Base-by-base conservation (phyloP, 192 early-diverging fungal species). In the Gaertneriomyces sp. region DNA sequence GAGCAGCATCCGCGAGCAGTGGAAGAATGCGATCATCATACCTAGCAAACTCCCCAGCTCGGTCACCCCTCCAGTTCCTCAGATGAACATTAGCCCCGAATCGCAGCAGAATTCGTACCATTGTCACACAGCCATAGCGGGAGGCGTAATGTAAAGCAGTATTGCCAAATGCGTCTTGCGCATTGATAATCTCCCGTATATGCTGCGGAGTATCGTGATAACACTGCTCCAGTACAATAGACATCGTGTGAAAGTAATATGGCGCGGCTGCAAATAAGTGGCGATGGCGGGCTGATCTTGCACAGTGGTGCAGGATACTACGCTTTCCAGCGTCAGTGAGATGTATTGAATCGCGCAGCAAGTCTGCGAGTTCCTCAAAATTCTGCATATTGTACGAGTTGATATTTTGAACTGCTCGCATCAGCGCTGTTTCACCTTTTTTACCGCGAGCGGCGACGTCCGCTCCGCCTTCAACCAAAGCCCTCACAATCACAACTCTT, bases 261-360 rank as follows among this genome's bases (percentile, higher is more conserved):
- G 20, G 39, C 7, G 53, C 63, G 4, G 69, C 69, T 17, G 58
- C 39, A 45, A 52, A 65, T 7, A 52, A 38, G 43, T 64, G 47
- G 11, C 69, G 69, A 60, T 75, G 75, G 5, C 82, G 83, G 6
- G 91, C 84, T 1, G 87, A 85, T 2, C 81, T 69, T 0, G 89
- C 87, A 17, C 93, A 85, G 67, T 99, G 95, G 70, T 99, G 96
- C n/a, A 99, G 82, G 5, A 96, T 89, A 0, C 90, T 95, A 64
- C 92, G 89, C 59, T 86, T 80, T 45, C 82, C 75, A 61, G 83
- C 81, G 79, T 99, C 96, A 5, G 83, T 80, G 41, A 88, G 73
- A 45, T 86, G 85, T 47, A 95, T 90, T 0, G 88, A 84, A 51
- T 87, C 84, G 57, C 85, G 81, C 6, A 99, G 76, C 10, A 89